Conservation (phyloP, 106 monocot species). For the Allium fistulosum region DNA sequence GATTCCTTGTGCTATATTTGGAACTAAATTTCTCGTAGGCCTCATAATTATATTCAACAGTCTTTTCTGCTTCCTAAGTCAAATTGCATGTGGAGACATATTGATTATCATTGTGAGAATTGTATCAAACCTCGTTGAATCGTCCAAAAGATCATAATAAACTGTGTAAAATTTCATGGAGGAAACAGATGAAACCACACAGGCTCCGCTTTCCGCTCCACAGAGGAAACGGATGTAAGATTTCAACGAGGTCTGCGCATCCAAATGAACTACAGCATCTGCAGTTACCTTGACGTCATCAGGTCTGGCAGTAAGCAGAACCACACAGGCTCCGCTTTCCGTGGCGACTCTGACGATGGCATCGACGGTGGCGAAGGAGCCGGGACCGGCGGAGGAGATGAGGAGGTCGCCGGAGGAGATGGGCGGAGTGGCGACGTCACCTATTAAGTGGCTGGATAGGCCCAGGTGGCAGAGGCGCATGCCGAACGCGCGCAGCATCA, state of each 20-base stretch:
- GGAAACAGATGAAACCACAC: no score
- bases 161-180: no score
- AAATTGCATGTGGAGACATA: no score
- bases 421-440: conserved; percentile 87
- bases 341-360: conserved; percentile 67
- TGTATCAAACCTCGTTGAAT: no score
- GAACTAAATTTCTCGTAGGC: no score
- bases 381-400: conserved; percentile 83
- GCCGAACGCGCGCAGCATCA: conserved; percentile 80
- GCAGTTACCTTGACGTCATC: conserved; percentile 36
- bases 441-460: conserved; percentile 61
- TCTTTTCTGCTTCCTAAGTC: no score
- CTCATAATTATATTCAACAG: no score
- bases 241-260: conserved; percentile 38
- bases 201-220: no score
- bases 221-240: no score
- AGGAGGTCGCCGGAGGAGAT: conserved; percentile 66
- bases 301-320: conserved; percentile 62
- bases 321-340: conserved; percentile 44
- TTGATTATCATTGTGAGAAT: no score
- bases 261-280: conserved; percentile 51
- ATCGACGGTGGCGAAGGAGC: conserved; percentile 82
- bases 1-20: no score
- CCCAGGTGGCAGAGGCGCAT: conserved; percentile 97
- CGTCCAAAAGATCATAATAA: no score